A percentile compares a stretch with the other conserved stretches of the same genome.
phyloP scores from a whole-genome alignment of 208 protist genomes.

The Wallacemonas rigidus region DNA sequence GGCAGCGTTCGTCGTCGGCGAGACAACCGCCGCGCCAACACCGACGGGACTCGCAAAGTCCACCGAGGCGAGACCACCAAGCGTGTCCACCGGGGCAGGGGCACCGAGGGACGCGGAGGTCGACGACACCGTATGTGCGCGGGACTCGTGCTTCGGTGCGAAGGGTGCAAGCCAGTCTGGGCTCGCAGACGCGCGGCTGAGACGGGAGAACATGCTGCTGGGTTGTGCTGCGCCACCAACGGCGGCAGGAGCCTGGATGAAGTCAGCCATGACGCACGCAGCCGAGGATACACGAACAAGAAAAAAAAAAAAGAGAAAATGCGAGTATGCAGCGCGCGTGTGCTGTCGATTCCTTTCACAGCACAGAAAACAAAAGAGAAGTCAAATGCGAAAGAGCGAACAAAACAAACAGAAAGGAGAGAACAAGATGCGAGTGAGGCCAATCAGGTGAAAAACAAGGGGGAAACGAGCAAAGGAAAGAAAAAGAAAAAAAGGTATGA shows the following conservation, averaged over 20 bases:
- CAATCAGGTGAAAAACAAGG: background rate
- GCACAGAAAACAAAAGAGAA: no score
- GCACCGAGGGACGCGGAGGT: slow-evolving; percentile 16
- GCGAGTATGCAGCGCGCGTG: background rate
- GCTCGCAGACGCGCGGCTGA: slow-evolving; percentile 54
- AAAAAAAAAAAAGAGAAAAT: slow-evolving; percentile 20
- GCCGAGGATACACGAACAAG: background rate
- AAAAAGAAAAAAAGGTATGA: background rate
- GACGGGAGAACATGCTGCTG: slow-evolving; percentile 31
- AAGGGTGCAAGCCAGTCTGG: slow-evolving; percentile 65
- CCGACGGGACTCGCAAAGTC: slow-evolving; percentile 19
- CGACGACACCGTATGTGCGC: slow-evolving; percentile 5
- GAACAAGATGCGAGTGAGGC: no score
- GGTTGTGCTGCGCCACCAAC: slow-evolving; percentile 7
- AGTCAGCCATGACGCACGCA: background rate
- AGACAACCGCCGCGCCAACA: background rate
- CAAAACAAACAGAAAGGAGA: no score
- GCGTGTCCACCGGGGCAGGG: slow-evolving; percentile 21
- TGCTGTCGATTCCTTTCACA: no score
- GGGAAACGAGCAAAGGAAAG: slow-evolving; percentile 1
- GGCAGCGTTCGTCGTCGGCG: background rate
- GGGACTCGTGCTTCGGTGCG: slow-evolving; percentile 21
- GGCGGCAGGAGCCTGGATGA: slow-evolving; percentile 6
- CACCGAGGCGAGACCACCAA: slow-evolving; percentile 27
- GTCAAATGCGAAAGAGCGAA: no score